A percentile compares a stretch with the other conserved stretches of the same genome.
These are phyloP conservation scores for Zymoseptoria brevis DNA, from an alignment of 2,329 filamentous ascomycete genomes.

Conservation along the genomic window DNA sequence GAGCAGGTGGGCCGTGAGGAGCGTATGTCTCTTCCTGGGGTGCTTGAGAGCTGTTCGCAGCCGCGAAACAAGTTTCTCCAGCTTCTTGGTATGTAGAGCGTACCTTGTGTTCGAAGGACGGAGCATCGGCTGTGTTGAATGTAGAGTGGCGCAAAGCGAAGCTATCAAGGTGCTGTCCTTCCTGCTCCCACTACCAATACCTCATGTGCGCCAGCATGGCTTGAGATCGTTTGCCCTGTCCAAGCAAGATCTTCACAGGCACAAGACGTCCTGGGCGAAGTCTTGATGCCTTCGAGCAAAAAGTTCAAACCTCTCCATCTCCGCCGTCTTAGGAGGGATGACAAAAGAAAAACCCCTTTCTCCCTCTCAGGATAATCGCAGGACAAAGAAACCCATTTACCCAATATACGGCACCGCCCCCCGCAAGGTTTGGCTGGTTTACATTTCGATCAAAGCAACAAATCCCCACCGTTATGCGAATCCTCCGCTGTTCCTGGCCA, in stretches of 20 bases:
- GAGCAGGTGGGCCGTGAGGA: no score
- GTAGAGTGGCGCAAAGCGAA: no score
- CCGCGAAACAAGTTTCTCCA: no score
- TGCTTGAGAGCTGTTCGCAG: no score
- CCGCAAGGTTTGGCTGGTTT: neutral
- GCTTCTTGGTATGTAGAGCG: no score
- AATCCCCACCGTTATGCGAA: neutral
- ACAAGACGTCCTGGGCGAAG: neutral
- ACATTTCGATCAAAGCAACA: neutral
- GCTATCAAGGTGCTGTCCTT: neutral
- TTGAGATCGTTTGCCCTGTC: neutral
- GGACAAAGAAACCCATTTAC: neutral
- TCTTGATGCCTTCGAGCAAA: neutral
- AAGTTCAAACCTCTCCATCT: neutral
- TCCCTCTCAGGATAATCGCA: neutral
- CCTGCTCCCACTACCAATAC: no score
- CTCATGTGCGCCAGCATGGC: neutral
- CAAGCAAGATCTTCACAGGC: neutral
- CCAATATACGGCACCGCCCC: neutral
- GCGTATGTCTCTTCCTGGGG: no score
- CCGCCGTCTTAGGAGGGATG: neutral
- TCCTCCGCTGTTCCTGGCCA: no score
- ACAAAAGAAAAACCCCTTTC: neutral
- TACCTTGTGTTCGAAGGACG: no score
- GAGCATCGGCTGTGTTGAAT: no score